Base-by-base conservation (phyloP, 2,329 filamentous ascomycete species). In the Aspergillus viridinutans region DNA sequence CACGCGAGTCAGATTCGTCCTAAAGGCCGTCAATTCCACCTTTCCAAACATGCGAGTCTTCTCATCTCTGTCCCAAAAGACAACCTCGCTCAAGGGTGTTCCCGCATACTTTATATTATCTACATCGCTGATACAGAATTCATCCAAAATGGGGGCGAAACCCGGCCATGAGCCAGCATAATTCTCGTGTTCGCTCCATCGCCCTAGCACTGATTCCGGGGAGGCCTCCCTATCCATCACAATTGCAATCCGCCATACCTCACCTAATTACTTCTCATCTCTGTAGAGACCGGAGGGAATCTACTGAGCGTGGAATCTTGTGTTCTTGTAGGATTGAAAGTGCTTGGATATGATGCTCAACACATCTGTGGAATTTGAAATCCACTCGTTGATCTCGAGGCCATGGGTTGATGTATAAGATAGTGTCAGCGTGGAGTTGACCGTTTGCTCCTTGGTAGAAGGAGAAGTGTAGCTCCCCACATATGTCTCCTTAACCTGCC, bases 71-170 rank as follows among this genome's bases (percentile, higher is more conserved):
- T 43, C n/a, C 73, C 74, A 76, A 50, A 77, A 74, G 0, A 73
- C 66, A 4, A 70, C 25, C 51, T 74, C 72, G 26, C 73, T 74
- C 10, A 74, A 38, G 0, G 70, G 67, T 17, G 68, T 53, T 1
- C 66, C 69, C 2, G 63, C 74, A 59, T 76, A 76, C 21, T 63
- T 62, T 2, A 63, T 42, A 2, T 56, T 57, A 21, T 74, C 72
- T 4, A 73, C 59, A 56, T 76, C 63, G 0, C 64, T 65, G 3
- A 67, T 42, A 53, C 74, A 77, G 47, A 72, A 74, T 7, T 76
- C 73, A 53, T 74, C 54, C 69, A 61, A 49, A 17, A 59, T 38
- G 12, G 54, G 43, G 8, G 48, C 52, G 40, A 17, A 43, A 43
- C 12, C 32, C 5, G 32, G 7, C 32, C 32, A 35, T 6, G 12